Evolutionary conservation across 495 filamentous ascomycete genomes (phyloP), one percentile per base, ranked within the genome.

Genomic region (Coniosporium apollinis): DNA sequence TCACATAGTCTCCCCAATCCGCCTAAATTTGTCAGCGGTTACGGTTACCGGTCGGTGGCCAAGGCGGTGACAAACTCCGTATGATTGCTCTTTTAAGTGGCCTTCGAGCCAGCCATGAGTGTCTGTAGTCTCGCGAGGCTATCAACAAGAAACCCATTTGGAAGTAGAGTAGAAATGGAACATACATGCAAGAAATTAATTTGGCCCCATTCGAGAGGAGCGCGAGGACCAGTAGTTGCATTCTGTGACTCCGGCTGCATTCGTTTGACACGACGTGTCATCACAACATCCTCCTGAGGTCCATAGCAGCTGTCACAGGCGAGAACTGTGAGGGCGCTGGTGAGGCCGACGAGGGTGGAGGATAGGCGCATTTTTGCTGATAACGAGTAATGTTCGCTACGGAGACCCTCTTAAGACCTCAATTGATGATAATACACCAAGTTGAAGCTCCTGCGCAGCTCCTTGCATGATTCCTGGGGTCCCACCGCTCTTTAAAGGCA

Each of bases 221-320:
- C 49, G 24, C 44, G 49, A 19, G 62, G 60, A 15, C 41, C 17
- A 11, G 49, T 47, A 3, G 44, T 48, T 15, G 57, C 56, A 35
- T 59, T 55, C 18, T 50, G 45, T 0, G 64, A 61, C 22, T 55
- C 64, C 6, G 65, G 66, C 37, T 70, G 65, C 58, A 66, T 57
- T 3, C 52, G 49, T 1, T 47, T 42, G 4, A 53, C 45, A 38
- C 50, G 50, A 14, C 54, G 42, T 3, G 52, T 50, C 10, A 53
- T 32, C 5, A 55, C 41, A 15, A 57, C 39, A 40, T 55, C 47
- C 17, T 44, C 25, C 38, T 55, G 46, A 11, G 45, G 46, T 19
- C 47, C 46, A 29, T 52, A 47, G 41, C 54, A 57, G 22, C 24
- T 16, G 17, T 48, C 49, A 35, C 54, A 55, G 13, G 51, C 46